Percentiles rank a stretch among this genome's conserved stretches.
These are phyloP conservation scores for Microbotryum scabiosae DNA, from an alignment of 1,284 basidiomycete genomes.

Conservation along the genomic window DNA sequence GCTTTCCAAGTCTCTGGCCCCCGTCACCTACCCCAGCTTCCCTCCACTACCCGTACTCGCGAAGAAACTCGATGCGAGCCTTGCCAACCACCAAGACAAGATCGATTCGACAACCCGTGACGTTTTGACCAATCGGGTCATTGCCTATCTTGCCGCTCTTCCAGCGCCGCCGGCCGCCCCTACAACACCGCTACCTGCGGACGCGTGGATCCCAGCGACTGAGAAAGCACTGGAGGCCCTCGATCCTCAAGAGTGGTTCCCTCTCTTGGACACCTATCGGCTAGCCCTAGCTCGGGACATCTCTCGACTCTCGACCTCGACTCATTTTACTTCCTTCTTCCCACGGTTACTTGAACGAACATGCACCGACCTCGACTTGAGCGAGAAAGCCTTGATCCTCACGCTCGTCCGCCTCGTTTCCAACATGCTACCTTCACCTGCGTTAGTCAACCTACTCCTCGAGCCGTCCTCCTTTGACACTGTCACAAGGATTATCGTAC, in stretches of 20 bases:
- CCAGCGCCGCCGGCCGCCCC: constrained; percentile 9
- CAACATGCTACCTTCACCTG: constrained; percentile 21
- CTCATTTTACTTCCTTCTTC: constrained; percentile 14
- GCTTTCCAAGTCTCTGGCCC: constrained; percentile 16
- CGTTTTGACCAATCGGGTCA: constrained; percentile 12
- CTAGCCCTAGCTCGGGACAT: constrained; percentile 27
- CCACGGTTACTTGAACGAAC: constrained; percentile 3
- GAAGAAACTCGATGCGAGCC: constrained; percentile 13
- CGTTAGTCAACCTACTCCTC: constrained; percentile 9
- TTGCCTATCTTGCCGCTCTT: constrained; percentile 16
- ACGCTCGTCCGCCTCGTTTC: constrained; percentile 31
- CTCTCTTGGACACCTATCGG: constrained; percentile 34
- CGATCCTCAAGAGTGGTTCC: constrained; percentile 26
- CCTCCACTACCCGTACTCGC: constrained; percentile 27
- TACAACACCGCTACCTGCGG: neutral
- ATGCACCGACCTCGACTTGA: neutral
- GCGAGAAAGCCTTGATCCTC: constrained; percentile 24
- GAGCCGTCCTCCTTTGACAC: neutral
- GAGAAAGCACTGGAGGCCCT: constrained; percentile 5
- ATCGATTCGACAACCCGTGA: neutral
- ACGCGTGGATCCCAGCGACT: constrained; percentile 12
- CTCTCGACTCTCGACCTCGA: constrained; percentile 3
- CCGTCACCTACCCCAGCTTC: constrained; percentile 26
- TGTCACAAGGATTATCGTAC: constrained; percentile 24
- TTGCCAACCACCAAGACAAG: neutral